Conservation (phyloP, 2,329 filamentous ascomycete species). For the Plectosphaerella cucumerina region DNA sequence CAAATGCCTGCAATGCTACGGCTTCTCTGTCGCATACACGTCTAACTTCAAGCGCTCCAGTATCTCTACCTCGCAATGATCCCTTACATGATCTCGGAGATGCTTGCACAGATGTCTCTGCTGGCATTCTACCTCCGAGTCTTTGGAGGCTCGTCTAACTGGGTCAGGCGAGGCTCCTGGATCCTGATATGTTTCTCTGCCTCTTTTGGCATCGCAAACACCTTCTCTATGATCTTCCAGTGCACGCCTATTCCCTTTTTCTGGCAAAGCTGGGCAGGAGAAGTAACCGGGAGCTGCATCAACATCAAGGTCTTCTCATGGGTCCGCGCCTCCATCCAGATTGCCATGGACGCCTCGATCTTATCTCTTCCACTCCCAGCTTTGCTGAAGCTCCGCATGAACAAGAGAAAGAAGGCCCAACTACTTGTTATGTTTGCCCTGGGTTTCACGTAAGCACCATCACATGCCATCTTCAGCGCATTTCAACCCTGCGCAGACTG, state of each 20-base stretch:
- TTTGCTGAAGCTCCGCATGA: constrained; percentile 41
- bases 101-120: constrained; percentile 48
- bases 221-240: constrained; percentile 42
- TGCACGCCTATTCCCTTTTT: constrained; percentile 42
- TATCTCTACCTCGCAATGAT: constrained; percentile 47
- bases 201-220: constrained; percentile 39
- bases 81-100: constrained; percentile 50
- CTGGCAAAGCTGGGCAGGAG: constrained; percentile 33
- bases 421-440: constrained; percentile 37
- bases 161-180: constrained; percentile 35
- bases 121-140: constrained; percentile 50
- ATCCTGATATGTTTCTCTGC: constrained; percentile 34
- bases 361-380: constrained; percentile 41
- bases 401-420: constrained; percentile 31
- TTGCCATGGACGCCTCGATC: constrained; percentile 40
- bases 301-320: constrained; percentile 42
- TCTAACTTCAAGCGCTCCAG: constrained; percentile 19
- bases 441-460: constrained; percentile 23
- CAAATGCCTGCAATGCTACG: no score
- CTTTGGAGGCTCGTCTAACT: constrained; percentile 36
- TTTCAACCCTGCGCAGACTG: neutral
- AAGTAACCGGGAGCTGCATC: constrained; percentile 36
- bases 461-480: neutral
- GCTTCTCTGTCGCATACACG: no score
- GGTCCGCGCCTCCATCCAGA: constrained; percentile 42